Base-by-base conservation (phyloP, 2,329 filamentous ascomycete genomes). In the Sarocladiaceae sp. region DNA sequence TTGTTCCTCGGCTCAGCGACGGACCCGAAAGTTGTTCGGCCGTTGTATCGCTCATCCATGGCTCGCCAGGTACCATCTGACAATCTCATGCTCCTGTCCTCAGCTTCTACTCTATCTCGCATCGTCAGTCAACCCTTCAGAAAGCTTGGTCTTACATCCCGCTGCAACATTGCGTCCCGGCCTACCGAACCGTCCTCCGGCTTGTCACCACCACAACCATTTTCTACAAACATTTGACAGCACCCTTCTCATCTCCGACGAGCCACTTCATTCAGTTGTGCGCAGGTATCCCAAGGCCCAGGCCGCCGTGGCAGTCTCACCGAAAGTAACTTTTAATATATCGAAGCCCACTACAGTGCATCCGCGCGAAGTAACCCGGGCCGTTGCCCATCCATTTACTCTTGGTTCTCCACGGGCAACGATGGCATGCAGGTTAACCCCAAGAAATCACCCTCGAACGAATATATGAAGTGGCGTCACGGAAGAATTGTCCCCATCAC, bases 181-280 rank as follows among this genome's bases (percentile, higher is more conserved):
- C 33, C 33, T 10, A 17, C 33, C 33, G 33, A 36, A 36, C 33
- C 33, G 33, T n/a, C 6, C 15, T 36, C 33, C 33, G 33, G n/a
- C n/a, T n/a, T n/a, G n/a, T n/a, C n/a, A n/a, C n/a, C n/a, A n/a
- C n/a, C n/a, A n/a, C 33, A 17, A 36, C 15, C 28, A 7, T 7
- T 31, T 31, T 15, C 7, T 31, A 31, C 28, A 31, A 31, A 8
- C 15, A 15, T 15, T 31, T 31, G 29, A 8, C 29, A 31, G 15
- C 28, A 17, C 35, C 6, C 11, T 12, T 12, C 40, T 46, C 40
- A 46, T 28, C 22, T 46, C 25, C 22, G 12, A 12, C 29, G 40
- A n/a, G 40, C 40, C 40, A 26, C 40, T 46, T 46, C 40, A 46
- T 46, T 11, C 26, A 46, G 4, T 46, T 25, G n/a, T n/a, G n/a